phyloP scores from a whole-genome alignment of 2,329 filamentous ascomycete genomes.

The Chalaropsis thielavioides region DNA sequence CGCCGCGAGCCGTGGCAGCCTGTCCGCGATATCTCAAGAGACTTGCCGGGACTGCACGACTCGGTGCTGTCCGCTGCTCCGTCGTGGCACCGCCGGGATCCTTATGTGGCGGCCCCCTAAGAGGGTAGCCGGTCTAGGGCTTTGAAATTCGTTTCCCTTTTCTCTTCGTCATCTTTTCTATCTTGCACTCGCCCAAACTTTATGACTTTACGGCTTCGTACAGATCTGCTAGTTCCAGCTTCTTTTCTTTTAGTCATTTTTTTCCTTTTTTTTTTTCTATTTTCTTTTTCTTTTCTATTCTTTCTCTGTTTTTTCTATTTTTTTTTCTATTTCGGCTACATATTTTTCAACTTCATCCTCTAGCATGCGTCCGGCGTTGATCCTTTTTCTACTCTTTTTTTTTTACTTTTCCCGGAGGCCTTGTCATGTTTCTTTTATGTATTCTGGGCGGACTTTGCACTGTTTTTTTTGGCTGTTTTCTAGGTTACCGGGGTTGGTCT shows the following conservation, averaged over 20 bases:
- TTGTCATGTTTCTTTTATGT: neutral
- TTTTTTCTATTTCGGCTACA: neutral
- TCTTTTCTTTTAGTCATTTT: neutral
- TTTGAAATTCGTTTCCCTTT: neutral
- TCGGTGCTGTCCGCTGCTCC: neutral
- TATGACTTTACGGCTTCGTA: conserved; percentile 3
- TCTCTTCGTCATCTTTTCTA: neutral
- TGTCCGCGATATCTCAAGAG: neutral
- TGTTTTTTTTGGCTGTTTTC: neutral
- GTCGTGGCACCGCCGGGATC: conserved; percentile 1
- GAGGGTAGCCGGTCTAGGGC: neutral
- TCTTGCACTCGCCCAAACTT: neutral
- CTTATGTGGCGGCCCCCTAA: conserved; percentile 6
- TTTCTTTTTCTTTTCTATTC: neutral
- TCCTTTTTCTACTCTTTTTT: conserved; percentile 4
- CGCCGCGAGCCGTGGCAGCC: conserved; percentile 24
- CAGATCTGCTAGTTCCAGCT: conserved; percentile 1
- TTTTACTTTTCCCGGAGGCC: neutral
- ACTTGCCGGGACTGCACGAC: conserved; percentile 5
- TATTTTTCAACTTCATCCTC: neutral
- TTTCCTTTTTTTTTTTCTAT: neutral
- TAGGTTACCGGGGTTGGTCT: neutral
- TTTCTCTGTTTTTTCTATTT: neutral
- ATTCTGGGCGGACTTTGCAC: neutral
- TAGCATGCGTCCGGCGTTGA: conserved; percentile 5